Conservation (phyloP, 177 flowering plant genomes). For the Telopea speciosissima region DNA sequence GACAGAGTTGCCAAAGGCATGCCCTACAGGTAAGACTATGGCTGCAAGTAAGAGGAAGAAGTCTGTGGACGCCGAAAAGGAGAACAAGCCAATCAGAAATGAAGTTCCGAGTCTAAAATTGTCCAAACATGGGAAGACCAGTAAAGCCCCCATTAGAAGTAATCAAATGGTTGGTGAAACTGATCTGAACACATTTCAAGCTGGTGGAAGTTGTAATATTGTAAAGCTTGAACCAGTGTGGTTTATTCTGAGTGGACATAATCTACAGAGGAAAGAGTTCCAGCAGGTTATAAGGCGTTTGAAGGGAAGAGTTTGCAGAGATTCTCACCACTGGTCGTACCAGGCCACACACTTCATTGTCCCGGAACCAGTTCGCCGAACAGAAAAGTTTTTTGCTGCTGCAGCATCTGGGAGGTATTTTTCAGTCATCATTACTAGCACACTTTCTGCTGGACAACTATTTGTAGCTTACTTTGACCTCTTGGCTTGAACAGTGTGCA, state of each 20-base stretch:
- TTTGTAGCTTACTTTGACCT: background rate
- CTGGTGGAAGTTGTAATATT: constrained; percentile 3
- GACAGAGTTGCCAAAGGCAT: constrained; percentile 10
- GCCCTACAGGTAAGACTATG: constrained; percentile 4
- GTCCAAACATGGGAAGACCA: constrained; percentile 12
- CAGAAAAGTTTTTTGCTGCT: constrained; percentile 96
- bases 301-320: constrained; percentile 76
- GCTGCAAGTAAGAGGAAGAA: constrained; percentile 17
- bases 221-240: constrained; percentile 37
- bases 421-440: background rate
- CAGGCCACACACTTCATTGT: constrained; percentile 92
- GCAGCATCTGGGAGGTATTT: constrained; percentile 93
- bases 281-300: constrained; percentile 59
- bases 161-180: constrained; percentile 12
- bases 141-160: constrained; percentile 12
- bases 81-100: constrained; percentile 31
- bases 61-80: constrained; percentile 39
- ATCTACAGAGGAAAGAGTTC: constrained; percentile 75
- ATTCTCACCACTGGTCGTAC: constrained; percentile 94
- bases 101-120: constrained; percentile 10
- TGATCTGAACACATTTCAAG: constrained; percentile 8
- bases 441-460: background rate
- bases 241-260: constrained; percentile 84
- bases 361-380: constrained; percentile 75
- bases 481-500: background rate